Conservation (phyloP, 208 protist genomes). For the Blastocrithidia nonstop region DNA sequence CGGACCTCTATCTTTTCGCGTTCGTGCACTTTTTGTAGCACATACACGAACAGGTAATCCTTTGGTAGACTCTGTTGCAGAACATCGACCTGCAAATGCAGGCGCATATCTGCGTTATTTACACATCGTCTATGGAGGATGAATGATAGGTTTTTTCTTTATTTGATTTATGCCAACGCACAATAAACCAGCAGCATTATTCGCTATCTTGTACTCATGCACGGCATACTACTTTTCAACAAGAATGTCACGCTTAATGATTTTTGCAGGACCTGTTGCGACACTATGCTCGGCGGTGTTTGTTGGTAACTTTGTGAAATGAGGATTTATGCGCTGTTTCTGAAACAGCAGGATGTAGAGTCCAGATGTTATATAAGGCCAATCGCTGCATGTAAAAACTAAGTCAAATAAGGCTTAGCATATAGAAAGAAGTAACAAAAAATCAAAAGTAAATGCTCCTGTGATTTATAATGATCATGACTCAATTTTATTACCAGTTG, state of each 20-base stretch:
- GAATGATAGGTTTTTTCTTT: slow-evolving; percentile 3
- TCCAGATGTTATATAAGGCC: no score
- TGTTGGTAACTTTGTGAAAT: slow-evolving; percentile 11
- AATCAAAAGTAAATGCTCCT: no score
- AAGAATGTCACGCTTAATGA: slow-evolving; percentile 51
- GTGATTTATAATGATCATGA: no score
- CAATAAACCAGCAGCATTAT: slow-evolving; percentile 7
- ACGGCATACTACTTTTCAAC: slow-evolving; percentile 35
- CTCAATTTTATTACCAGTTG: no score
- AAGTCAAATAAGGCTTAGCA: no score
- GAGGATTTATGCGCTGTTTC: not conserved
- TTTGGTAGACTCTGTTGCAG: slow-evolving; percentile 67
- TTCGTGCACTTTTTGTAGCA: slow-evolving; percentile 48
- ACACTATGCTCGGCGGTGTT: slow-evolving; percentile 13
- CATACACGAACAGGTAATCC: slow-evolving; percentile 67
- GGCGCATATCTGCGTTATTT: slow-evolving; percentile 6
- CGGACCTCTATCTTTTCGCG: slow-evolving; percentile 29
- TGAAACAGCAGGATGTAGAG: no score
- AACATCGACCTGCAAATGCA: slow-evolving; percentile 23
- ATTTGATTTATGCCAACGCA: not conserved
- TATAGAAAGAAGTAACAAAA: no score
- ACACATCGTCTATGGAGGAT: not conserved
- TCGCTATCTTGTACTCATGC: slow-evolving; percentile 23
- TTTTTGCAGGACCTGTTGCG: slow-evolving; percentile 23
- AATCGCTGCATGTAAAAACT: no score